A percentile compares a stretch with the other conserved stretches of the same genome.
These are phyloP conservation scores for Fusarium graminum DNA, from an alignment of 2,329 filamentous ascomycete species.

Conservation along the genomic window DNA sequence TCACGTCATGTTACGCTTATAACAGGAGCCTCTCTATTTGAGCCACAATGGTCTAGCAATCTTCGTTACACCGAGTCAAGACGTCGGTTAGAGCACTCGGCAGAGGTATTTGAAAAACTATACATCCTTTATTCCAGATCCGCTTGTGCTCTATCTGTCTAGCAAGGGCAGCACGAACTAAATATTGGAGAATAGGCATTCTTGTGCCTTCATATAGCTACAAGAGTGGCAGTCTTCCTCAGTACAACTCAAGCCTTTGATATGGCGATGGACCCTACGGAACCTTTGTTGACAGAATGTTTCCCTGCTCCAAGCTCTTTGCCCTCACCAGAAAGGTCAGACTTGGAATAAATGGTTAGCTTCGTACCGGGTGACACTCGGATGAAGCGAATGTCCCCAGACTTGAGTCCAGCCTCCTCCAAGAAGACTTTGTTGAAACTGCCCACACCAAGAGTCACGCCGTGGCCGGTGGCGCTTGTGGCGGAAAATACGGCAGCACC, in stretches of 20 bases:
- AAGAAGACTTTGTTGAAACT: conserved; percentile 14
- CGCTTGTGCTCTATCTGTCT: no score
- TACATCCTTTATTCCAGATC: no score
- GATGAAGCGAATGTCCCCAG: not conserved
- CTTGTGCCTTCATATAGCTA: no score
- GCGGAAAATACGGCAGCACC: conserved; percentile 9
- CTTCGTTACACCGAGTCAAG: no score
- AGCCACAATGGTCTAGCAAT: no score
- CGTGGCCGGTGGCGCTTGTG: not conserved
- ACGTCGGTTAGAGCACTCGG: no score
- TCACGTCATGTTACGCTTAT: no score
- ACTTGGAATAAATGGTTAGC: not conserved
- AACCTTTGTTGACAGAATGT: not conserved
- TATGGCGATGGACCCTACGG: conserved; percentile 3
- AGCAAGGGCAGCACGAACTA: no score
- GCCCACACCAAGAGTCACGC: conserved; percentile 8
- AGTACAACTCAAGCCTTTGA: not conserved
- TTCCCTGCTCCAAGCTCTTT: not conserved
- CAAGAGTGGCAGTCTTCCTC: no score
- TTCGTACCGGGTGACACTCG: conserved; percentile 2
- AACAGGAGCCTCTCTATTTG: no score
- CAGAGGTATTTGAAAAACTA: no score
- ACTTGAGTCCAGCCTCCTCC: conserved; percentile 7
- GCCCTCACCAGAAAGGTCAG: not conserved
- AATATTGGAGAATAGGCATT: no score